A percentile compares a stretch with the other conserved stretches of the same genome.
Evolutionary conservation across 2,329 filamentous ascomycete genomes (phyloP).

Genomic region (Acephala macrosclerotiorum): DNA sequence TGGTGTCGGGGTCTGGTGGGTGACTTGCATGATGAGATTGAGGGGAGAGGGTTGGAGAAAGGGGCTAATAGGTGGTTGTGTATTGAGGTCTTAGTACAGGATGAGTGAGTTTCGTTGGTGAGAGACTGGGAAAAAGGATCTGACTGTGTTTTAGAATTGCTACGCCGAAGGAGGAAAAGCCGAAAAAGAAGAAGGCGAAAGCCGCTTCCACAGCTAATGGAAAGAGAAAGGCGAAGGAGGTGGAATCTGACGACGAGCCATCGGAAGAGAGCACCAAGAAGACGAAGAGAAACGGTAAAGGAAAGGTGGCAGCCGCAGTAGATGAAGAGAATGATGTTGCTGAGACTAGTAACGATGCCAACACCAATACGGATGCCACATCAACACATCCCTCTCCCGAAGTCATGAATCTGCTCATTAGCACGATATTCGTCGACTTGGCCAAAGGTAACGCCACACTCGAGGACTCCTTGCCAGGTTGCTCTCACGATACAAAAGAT

Average conservation of each 20-base stretch:
- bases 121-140: neutral
- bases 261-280: neutral
- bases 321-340: neutral
- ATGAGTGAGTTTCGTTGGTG: neutral
- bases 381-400: neutral
- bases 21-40: neutral
- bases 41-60: neutral
- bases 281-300: neutral
- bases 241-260: neutral
- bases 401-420: constrained; percentile 10
- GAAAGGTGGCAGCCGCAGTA: neutral
- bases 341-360: neutral
- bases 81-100: constrained; percentile 10
- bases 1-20: neutral
- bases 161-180: neutral
- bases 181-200: neutral
- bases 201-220: neutral
- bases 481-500: neutral
- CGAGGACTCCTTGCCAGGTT: neutral
- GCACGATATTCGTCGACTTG: neutral
- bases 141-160: neutral
- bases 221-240: neutral
- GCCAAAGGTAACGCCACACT: neutral
- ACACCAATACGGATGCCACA: neutral
- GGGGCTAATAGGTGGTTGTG: neutral